These are phyloP conservation scores for Globisporangium middletonii DNA, from an alignment of 352 stramenopile genomes.

Conservation along the genomic window DNA sequence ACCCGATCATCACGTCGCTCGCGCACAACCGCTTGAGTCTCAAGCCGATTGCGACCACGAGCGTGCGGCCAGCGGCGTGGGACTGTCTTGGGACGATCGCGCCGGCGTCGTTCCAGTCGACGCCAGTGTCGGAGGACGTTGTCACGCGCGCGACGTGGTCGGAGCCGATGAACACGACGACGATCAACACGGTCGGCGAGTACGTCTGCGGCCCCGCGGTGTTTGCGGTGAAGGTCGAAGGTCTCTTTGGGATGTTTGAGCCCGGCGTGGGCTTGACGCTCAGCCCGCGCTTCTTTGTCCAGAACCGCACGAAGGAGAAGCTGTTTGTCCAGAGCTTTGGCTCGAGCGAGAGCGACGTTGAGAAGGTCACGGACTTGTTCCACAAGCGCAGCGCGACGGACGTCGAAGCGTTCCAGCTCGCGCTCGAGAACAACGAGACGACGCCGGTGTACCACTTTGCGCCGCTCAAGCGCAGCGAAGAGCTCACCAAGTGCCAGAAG, in stretches of 20 bases:
- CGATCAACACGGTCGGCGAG: conserved; percentile 83
- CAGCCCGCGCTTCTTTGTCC: conserved; percentile 75
- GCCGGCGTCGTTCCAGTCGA: conserved; percentile 35
- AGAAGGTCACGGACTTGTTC: conserved; percentile 66
- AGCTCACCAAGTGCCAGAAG: conserved; percentile 50
- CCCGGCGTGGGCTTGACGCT: conserved; percentile 70
- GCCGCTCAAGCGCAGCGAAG: conserved; percentile 66
- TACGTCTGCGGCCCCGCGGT: conserved; percentile 64
- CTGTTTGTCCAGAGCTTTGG: conserved; percentile 72
- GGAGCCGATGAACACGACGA: conserved; percentile 77
- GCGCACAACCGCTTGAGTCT: conserved; percentile 63
- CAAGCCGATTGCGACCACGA: conserved; percentile 44
- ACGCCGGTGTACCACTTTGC: conserved; percentile 75
- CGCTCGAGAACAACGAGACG: conserved; percentile 53
- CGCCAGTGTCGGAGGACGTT: conserved; percentile 50
- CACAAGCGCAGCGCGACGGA: conserved; percentile 61
- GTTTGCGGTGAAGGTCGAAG: conserved; percentile 78
- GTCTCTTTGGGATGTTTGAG: conserved; percentile 76
- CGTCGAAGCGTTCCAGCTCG: conserved; percentile 42
- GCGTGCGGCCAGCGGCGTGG: conserved; percentile 54
- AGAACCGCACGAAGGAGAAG: conserved; percentile 79
- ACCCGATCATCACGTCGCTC: conserved; percentile 58
- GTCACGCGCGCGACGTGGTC: conserved; percentile 69
- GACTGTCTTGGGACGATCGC: conserved; percentile 45
- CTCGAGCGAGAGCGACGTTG: conserved; percentile 47